phyloP scores from a whole-genome alignment of 164 flowering plant genomes.

The Stephania japonica region DNA sequence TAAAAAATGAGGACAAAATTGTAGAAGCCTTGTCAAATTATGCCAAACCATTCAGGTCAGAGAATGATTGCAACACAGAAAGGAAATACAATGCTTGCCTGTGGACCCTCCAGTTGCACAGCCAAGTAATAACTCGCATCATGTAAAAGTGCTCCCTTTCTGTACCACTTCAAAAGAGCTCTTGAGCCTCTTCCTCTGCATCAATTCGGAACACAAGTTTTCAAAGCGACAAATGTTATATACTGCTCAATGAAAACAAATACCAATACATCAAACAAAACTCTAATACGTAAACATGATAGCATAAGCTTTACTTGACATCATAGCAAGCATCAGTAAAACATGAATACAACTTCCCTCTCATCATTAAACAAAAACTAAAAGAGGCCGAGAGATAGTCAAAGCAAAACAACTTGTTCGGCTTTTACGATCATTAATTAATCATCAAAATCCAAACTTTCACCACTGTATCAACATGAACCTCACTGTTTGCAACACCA shows the following conservation, averaged over 20 bases:
- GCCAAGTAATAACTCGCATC: slow-evolving; percentile 72
- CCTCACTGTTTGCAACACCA: no score
- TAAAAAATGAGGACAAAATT: slow-evolving; percentile 22
- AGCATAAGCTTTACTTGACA: no score
- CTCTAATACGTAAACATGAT: neutral
- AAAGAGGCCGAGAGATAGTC: no score
- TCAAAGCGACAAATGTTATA: neutral
- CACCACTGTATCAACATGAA: no score
- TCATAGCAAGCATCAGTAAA: no score
- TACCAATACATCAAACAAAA: neutral
- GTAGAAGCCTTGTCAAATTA: neutral
- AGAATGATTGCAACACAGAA: slow-evolving; percentile 1
- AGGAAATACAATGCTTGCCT: slow-evolving; percentile 50
- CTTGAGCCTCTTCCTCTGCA: slow-evolving; percentile 89
- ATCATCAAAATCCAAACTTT: no score
- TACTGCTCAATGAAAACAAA: neutral
- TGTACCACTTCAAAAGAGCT: slow-evolving; percentile 64
- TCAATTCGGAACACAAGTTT: slow-evolving; percentile 7
- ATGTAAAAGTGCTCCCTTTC: slow-evolving; percentile 56
- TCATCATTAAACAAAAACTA: no score
- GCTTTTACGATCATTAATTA: no score
- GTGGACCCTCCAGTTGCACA: slow-evolving; percentile 83
- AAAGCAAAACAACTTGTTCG: no score
- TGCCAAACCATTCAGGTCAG: neutral
- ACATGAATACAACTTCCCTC: no score